Evolutionary conservation across 345 rosid genomes (phyloP).

Genomic region (Populus tremula): DNA sequence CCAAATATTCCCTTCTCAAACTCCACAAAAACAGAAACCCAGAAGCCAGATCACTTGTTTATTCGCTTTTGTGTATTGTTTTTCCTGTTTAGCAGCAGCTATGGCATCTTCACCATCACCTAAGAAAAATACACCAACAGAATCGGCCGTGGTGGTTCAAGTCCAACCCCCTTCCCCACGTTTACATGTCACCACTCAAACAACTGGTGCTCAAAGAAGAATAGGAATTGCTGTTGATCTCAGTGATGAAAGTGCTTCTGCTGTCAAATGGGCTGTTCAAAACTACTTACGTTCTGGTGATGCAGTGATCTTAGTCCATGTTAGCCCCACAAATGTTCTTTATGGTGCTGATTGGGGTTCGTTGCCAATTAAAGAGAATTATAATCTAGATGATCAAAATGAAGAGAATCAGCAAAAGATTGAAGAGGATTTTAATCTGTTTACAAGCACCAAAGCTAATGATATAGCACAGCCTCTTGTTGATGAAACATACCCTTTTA

Average conservation of each 20-base stretch:
- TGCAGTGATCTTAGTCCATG: constrained; percentile 72
- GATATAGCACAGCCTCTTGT: constrained; percentile 68
- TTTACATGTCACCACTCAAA: constrained; percentile 41
- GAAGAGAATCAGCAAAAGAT: constrained; percentile 52
- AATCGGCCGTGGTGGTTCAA: constrained; percentile 29
- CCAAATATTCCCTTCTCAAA: too few species aligned
- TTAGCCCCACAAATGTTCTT: constrained; percentile 66
- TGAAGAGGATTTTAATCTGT: constrained; percentile 70
- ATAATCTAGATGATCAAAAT: constrained; percentile 26
- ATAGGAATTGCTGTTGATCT: constrained; percentile 91
- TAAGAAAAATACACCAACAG: constrained; percentile 5
- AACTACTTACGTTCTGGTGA: constrained; percentile 87
- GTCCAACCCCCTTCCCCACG: constrained; percentile 71
- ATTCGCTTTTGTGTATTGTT: not conserved
- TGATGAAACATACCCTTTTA: constrained; percentile 65
- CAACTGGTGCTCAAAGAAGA: constrained; percentile 56
- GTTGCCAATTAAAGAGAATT: constrained; percentile 13
- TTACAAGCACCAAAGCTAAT: constrained; percentile 59
- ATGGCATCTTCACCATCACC: constrained; percentile 19
- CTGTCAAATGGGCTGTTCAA: constrained; percentile 81
- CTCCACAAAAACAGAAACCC: not conserved
- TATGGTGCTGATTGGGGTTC: constrained; percentile 96
- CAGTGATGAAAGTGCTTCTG: constrained; percentile 77
- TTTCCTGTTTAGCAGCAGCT: not conserved
- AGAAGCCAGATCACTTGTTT: not conserved